A percentile compares a stretch with the other conserved stretches of the same genome.
phyloP scores from a whole-genome alignment of 768 basidiomycete genomes.

The Coprinellus aureogranulatus region DNA sequence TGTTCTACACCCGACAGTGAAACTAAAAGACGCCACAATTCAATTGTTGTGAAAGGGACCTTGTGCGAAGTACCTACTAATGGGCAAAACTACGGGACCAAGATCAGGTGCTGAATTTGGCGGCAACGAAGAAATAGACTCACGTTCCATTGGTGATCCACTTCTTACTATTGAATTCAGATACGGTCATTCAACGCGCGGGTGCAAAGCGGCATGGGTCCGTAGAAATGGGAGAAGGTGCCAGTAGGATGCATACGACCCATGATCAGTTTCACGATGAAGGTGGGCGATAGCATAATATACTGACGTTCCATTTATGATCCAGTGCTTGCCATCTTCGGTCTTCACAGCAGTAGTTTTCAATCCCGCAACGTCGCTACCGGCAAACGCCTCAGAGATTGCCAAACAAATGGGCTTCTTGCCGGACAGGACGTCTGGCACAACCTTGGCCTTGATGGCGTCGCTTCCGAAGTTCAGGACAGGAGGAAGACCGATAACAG shows the following conservation, averaged over 20 bases:
- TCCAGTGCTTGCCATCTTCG: constrained; percentile 77
- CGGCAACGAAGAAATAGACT: constrained; percentile 16
- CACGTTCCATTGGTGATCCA: constrained; percentile 79
- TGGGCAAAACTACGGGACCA: constrained; percentile 33
- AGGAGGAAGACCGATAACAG: constrained; percentile 82
- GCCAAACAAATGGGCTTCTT: constrained; percentile 82
- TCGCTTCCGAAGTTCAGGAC: constrained; percentile 78
- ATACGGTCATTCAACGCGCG: not conserved
- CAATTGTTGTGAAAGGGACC: not conserved
- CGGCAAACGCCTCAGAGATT: constrained; percentile 87
- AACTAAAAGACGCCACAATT: constrained; percentile 30
- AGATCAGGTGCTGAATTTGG: not conserved
- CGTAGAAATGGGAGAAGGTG: not conserved
- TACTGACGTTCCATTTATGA: constrained; percentile 63
- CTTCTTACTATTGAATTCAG: constrained; percentile 54
- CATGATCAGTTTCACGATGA: not conserved
- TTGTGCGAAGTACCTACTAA: constrained; percentile 32
- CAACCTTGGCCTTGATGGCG: constrained; percentile 50
- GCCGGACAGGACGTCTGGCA: constrained; percentile 66
- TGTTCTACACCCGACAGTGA: constrained; percentile 67
- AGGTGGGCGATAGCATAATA: too few species aligned
- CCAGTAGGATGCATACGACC: not conserved
- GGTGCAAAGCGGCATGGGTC: not conserved
- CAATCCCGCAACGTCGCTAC: constrained; percentile 76
- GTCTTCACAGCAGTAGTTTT: constrained; percentile 72